Evolutionary conservation across 2,329 filamentous ascomycete genomes (phyloP), one percentile per base, ranked within the genome.

Genomic region (Venturia pyrina): DNA sequence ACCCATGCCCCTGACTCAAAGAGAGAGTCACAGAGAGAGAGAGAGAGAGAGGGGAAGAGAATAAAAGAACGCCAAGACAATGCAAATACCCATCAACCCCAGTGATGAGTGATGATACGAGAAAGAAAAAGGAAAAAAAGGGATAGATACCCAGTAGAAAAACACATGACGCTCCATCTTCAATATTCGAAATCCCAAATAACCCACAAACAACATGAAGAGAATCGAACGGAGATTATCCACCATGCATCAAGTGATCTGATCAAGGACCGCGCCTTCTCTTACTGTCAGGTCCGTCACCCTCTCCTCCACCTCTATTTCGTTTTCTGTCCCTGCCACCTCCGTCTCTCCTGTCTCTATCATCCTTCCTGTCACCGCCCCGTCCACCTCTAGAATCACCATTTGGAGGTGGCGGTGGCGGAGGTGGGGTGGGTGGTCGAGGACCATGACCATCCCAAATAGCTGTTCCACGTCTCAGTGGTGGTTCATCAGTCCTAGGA

Each of bases 311-410:
- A 37, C 53, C 53, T 19, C 53, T 34, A 5, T 67, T 65, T 32
- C 68, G 44, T 56, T 62, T 34, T 19, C 57, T 56, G 60, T 65
- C 7, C 65, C 69, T 24, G 68, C 68, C 2, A 46, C 68, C 44
- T 67, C 68, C 28, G 64, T 67, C 63, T 69, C 62, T 17, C 62
- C 67, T 32, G 13, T 65, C 53, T 11, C 40, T 62, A 17, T 65
- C 67, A 41, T 66, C 67, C 21, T 59, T 68, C 65, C 32, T 68
- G 37, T 61, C 67, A 10, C 53, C 67, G 10, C 62, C 63, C 21
- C 65, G 43, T 57, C 67, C 63, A 40, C 53, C 28, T 43, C 53
- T 44, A 50, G 48, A 46, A 8, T 62, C 65, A 40, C 62, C 60
- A 17, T 65, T 32, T 48, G 66, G 32, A 41, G 61, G 28, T 63